Conservation (phyloP, 202 grass and related monocot genomes). For the Carex arenaria region DNA sequence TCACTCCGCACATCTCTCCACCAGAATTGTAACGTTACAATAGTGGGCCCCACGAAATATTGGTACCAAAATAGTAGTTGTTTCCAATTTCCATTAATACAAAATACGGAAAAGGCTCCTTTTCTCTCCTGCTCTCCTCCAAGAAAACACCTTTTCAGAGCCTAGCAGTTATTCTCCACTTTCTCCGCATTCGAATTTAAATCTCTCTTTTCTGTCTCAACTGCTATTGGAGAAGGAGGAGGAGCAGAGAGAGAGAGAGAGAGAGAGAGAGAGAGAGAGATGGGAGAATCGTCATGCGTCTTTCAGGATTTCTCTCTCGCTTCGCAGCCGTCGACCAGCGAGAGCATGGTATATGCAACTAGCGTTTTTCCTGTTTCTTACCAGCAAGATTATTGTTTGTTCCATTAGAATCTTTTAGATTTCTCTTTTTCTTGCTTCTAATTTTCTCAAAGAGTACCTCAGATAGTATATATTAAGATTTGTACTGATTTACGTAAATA, state of each 20-base stretch:
- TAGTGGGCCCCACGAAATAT: background rate
- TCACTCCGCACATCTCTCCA: background rate
- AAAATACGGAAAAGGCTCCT: background rate
- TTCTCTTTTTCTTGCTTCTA: background rate
- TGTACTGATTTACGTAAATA: background rate
- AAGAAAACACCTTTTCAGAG: slow-evolving; percentile 12
- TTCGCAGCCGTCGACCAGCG: slow-evolving; percentile 17
- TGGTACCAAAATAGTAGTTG: background rate
- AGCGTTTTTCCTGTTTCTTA: background rate
- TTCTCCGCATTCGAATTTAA: slow-evolving; percentile 11
- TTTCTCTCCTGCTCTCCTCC: background rate
- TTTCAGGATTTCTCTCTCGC: slow-evolving; percentile 18
- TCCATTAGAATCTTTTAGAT: background rate
- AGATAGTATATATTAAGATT: background rate
- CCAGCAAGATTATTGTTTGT: background rate
- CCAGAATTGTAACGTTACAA: slow-evolving; percentile 26
- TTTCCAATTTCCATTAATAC: background rate
- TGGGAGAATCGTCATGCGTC: slow-evolving; percentile 17
- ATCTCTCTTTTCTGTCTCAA: background rate
- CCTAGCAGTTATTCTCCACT: background rate
- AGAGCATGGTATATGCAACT: slow-evolving; percentile 20
- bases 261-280: background rate
- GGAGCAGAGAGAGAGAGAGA: background rate
- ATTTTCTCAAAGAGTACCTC: background rate
- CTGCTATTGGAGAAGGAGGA: background rate